Conservation (phyloP, 225 moss, liverwort and hornwort species). For the Sphagnum contortum region DNA sequence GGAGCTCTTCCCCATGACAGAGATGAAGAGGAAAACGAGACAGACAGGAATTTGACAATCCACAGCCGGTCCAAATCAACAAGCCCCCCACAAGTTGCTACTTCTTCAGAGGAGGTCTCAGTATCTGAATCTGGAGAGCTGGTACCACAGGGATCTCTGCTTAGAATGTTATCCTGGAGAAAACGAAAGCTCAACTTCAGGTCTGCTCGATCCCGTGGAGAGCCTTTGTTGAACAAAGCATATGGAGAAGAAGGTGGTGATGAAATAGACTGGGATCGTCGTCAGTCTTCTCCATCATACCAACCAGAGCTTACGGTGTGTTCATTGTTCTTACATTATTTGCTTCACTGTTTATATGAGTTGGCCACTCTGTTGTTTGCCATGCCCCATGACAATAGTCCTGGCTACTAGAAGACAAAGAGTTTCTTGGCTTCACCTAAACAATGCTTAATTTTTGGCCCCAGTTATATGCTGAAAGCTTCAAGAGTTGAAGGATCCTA, state of each 20-base stretch:
- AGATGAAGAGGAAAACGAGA: slow-evolving; percentile 42
- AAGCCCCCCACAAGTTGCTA: slow-evolving; percentile 40
- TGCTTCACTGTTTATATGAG: background rate
- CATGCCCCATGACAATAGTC: too few relatives aligned
- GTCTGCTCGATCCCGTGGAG: slow-evolving; percentile 81
- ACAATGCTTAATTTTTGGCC: too few relatives aligned
- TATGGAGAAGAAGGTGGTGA: slow-evolving; percentile 99
- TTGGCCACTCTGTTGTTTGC: too few relatives aligned
- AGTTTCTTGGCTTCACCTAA: too few relatives aligned
- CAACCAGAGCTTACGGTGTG: slow-evolving; percentile 45
- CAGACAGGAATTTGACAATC: slow-evolving; percentile 43
- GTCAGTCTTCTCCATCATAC: slow-evolving; percentile 49
- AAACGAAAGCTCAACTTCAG: slow-evolving; percentile 89
- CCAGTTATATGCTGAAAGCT: too few relatives aligned
- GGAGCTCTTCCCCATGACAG: slow-evolving; percentile 84
- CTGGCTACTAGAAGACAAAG: too few relatives aligned
- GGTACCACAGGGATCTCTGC: slow-evolving; percentile 54
- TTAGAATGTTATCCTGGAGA: slow-evolving; percentile 70
- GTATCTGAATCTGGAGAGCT: slow-evolving; percentile 42
- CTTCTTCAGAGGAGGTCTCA: slow-evolving; percentile 34
- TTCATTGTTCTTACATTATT: background rate
- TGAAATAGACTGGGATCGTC: slow-evolving; percentile 97
- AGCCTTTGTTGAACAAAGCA: slow-evolving; percentile 90
- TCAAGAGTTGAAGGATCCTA: too few relatives aligned
- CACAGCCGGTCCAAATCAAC: slow-evolving; percentile 58